These are phyloP conservation scores for Albatrellus ellisii DNA, from an alignment of 768 basidiomycete genomes.

Conservation along the genomic window DNA sequence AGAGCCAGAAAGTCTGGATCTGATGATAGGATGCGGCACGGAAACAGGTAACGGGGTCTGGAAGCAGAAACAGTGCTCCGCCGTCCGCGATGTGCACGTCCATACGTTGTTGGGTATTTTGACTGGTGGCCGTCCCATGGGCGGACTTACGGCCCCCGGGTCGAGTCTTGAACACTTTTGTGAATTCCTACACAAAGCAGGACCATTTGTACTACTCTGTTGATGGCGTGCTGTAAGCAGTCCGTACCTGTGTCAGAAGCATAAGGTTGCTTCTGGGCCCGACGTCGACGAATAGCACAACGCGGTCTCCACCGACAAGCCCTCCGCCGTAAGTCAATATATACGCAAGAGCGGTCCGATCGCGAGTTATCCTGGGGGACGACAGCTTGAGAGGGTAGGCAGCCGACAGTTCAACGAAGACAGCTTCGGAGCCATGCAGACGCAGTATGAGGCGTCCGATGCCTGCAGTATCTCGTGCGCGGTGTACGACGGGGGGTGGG, in stretches of 20 bases:
- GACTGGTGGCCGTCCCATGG: background rate
- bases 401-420: slow-evolving; percentile 64
- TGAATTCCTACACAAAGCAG: slow-evolving; percentile 56
- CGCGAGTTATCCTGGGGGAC: slow-evolving; percentile 44
- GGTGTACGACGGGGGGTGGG: too few relatives aligned
- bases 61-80: slow-evolving; percentile 66
- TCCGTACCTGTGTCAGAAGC: slow-evolving; percentile 74
- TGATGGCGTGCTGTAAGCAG: background rate
- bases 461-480: slow-evolving; percentile 31
- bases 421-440: slow-evolving; percentile 38
- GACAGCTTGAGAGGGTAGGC: slow-evolving; percentile 84
- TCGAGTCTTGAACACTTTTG: slow-evolving; percentile 87
- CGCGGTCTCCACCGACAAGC: slow-evolving; percentile 72
- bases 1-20: slow-evolving; percentile 64
- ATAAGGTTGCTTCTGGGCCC: slow-evolving; percentile 45
- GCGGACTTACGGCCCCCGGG: slow-evolving; percentile 42
- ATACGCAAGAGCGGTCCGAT: slow-evolving; percentile 56
- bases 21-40: slow-evolving; percentile 73
- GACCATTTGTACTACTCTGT: background rate
- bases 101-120: slow-evolving; percentile 48
- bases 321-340: slow-evolving; percentile 86
- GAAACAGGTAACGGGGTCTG: slow-evolving; percentile 92
- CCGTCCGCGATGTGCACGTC: slow-evolving; percentile 37
- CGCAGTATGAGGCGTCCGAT: slow-evolving; percentile 44
- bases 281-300: slow-evolving; percentile 51